A percentile compares a stretch with the other conserved stretches of the same genome.
Conservation (phyloP, 371 early-diverging fungal genomes). For the Amoeboaphelidium protococcarum region DNA sequence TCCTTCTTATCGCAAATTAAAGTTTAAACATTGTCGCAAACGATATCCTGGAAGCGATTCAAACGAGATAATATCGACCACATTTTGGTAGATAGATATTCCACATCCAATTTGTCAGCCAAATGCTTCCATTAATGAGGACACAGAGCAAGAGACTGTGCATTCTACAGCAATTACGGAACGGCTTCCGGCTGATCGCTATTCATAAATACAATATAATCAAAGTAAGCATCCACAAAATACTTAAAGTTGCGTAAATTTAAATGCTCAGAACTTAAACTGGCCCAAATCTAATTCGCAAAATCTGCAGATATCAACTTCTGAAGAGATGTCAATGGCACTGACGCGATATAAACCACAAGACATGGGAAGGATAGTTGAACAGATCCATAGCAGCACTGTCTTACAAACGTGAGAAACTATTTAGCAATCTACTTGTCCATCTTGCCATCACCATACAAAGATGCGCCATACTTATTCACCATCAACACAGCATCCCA, state of each 20-base stretch:
- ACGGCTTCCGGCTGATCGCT: slow-evolving; percentile 16
- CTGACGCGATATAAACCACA: slow-evolving; percentile 6
- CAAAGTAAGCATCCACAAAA: slow-evolving; percentile 30
- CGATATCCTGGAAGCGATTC: slow-evolving; percentile 6
- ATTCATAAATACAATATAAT: slow-evolving; percentile 14
- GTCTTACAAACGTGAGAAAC: slow-evolving; percentile 29
- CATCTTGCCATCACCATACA: neutral
- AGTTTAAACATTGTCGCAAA: slow-evolving; percentile 3
- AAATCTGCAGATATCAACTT: slow-evolving; percentile 23
- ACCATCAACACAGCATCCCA: slow-evolving; percentile 20
- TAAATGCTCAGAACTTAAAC: slow-evolving; percentile 18
- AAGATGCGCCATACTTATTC: slow-evolving; percentile 2
- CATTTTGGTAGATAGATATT: slow-evolving; percentile 2
- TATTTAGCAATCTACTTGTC: slow-evolving; percentile 20
- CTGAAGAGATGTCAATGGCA: slow-evolving; percentile 7
- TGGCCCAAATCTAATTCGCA: slow-evolving; percentile 37
- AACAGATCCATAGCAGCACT: slow-evolving; percentile 31
- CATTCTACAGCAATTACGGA: slow-evolving; percentile 16
- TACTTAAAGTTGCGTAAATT: slow-evolving; percentile 20
- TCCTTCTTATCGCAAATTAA: too few relatives aligned
- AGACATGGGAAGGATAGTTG: slow-evolving; percentile 35
- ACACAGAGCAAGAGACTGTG: slow-evolving; percentile 5
- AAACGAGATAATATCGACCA: slow-evolving; percentile 6
- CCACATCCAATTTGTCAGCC: slow-evolving; percentile 1
- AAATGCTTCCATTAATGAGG: slow-evolving; percentile 4